Evolutionary conservation across 306 rosid genomes (phyloP), one percentile per base, ranked within the genome.

Genomic region (Fragaria iinumae): DNA sequence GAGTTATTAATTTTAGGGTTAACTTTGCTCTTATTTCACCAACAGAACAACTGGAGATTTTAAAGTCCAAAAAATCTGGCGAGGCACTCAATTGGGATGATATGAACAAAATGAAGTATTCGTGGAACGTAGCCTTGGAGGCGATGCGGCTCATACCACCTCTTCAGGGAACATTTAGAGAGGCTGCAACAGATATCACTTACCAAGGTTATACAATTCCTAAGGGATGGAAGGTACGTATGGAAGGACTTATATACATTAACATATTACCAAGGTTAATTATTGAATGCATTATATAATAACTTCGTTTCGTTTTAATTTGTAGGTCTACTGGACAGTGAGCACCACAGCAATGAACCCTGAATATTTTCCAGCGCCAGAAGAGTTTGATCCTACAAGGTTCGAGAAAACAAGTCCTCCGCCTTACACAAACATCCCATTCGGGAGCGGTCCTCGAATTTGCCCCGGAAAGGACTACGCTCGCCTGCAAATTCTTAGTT

Each of bases 371-470:
- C 1, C 60, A 4, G 74, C 69, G 66, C 90, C 92, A 0, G 86
- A 86, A 72, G 79, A 21, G 16, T 88, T 88, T 78, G 87, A 88
- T 74, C 77, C 90, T 12, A 44, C 83, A 50, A 89, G 90, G 73
- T 89, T 78, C 66, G 87, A 89, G 82, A 87, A 84, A 14, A n/a
- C 36, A 74, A 77, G 48, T 80, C 83, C 38, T 11, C 72, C 81
- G 65, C 87, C 92, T 8, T 86, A 65, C 77, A 76, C 87, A 52
- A 76, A 57, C 36, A 81, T 79, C 71, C 88, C 92, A 60, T 88
- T 88, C 50, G 92, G 87, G 67, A 86, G 90, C 56, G 92, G 92
- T 18, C 92, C 92, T 36, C 49, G 90, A 70, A 84, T 86, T 83
- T 89, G 91, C 72, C 77, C 84, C 64, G 93, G 93, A 18, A 84